A percentile compares a stretch with the other conserved stretches of the same genome.
These are phyloP conservation scores for Huntiella bhutanensis DNA, from an alignment of 2,329 filamentous ascomycete genomes.

Conservation along the genomic window DNA sequence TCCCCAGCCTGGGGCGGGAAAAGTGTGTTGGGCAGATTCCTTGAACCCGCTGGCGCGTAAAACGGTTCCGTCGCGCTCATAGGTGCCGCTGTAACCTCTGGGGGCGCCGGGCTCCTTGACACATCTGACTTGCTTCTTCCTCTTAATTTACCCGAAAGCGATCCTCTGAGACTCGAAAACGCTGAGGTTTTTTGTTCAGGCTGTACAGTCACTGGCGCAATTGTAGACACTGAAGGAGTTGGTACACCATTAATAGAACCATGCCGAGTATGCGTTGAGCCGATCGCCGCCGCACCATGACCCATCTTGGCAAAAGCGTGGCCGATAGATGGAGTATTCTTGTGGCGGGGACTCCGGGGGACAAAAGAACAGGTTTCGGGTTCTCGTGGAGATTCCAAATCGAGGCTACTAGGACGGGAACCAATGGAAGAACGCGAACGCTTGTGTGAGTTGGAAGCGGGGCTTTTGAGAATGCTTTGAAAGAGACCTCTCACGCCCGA, in stretches of 20 bases:
- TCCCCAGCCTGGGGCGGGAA: not conserved
- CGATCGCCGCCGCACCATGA: constrained; percentile 34
- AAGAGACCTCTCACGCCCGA: constrained; percentile 18
- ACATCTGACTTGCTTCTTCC: constrained; percentile 36
- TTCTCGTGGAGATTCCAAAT: constrained; percentile 5
- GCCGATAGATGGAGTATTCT: constrained; percentile 32
- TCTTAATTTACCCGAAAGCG: constrained; percentile 25
- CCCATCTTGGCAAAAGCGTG: constrained; percentile 38
- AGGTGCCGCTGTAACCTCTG: constrained; percentile 20
- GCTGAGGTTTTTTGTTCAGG: not conserved
- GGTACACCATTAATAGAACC: constrained; percentile 31
- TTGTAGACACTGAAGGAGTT: constrained; percentile 33
- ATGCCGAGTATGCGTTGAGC: constrained; percentile 28
- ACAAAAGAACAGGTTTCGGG: constrained; percentile 14
- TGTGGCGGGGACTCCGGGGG: constrained; percentile 26
- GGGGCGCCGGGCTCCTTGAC: constrained; percentile 27
- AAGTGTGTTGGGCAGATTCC: not conserved
- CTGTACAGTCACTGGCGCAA: constrained; percentile 23
- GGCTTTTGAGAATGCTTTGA: constrained; percentile 23
- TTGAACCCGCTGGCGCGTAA: too few relatives aligned
- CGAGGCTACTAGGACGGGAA: constrained; percentile 1
- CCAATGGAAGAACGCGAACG: not conserved
- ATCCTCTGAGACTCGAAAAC: not conserved
- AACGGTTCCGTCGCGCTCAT: constrained; percentile 16
- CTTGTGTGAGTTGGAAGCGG: constrained; percentile 21